Conservation (phyloP, 2,329 filamentous ascomycete genomes). For the Fusarium sp. region DNA sequence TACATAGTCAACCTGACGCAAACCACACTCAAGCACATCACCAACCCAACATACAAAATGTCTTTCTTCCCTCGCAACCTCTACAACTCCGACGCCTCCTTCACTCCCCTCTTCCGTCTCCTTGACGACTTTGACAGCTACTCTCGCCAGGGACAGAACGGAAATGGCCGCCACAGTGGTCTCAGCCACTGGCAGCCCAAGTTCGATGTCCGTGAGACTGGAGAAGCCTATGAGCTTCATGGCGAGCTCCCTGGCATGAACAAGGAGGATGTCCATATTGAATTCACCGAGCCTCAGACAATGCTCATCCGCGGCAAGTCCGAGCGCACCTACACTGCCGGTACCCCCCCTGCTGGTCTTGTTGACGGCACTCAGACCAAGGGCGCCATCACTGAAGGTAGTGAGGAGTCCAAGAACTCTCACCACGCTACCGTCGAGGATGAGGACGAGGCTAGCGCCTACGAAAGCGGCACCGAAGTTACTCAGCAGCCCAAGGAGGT, state of each 20-base stretch:
- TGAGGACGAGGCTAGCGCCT: slow-evolving; percentile 53
- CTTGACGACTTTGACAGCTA: slow-evolving; percentile 76
- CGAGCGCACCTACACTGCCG: slow-evolving; percentile 74
- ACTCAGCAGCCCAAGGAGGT: slow-evolving; percentile 49
- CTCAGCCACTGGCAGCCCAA: slow-evolving; percentile 78
- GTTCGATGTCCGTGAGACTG: slow-evolving; percentile 83
- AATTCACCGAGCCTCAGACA: slow-evolving; percentile 84
- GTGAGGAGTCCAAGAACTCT: slow-evolving; percentile 57
- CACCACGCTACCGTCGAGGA: slow-evolving; percentile 78
- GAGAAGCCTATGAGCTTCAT: slow-evolving; percentile 80
- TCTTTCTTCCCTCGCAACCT: slow-evolving; percentile 71
- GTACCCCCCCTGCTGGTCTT: slow-evolving; percentile 63
- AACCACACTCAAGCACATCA: slow-evolving; percentile 42
- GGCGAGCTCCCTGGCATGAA: slow-evolving; percentile 84
- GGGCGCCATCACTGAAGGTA: slow-evolving; percentile 60
- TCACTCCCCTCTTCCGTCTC: slow-evolving; percentile 74
- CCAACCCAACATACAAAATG: slow-evolving; percentile 63
- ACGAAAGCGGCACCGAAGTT: slow-evolving; percentile 44
- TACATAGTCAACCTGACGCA: slow-evolving; percentile 50
- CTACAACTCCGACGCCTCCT: slow-evolving; percentile 66
- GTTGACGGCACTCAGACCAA: slow-evolving; percentile 61
- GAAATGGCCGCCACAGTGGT: slow-evolving; percentile 42
- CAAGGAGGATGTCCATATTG: slow-evolving; percentile 81
- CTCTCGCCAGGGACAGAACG: slow-evolving; percentile 57
- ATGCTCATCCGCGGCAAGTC: slow-evolving; percentile 78